These are phyloP conservation scores for Lentinula edodes DNA, from an alignment of 768 basidiomycete genomes.

Conservation along the genomic window DNA sequence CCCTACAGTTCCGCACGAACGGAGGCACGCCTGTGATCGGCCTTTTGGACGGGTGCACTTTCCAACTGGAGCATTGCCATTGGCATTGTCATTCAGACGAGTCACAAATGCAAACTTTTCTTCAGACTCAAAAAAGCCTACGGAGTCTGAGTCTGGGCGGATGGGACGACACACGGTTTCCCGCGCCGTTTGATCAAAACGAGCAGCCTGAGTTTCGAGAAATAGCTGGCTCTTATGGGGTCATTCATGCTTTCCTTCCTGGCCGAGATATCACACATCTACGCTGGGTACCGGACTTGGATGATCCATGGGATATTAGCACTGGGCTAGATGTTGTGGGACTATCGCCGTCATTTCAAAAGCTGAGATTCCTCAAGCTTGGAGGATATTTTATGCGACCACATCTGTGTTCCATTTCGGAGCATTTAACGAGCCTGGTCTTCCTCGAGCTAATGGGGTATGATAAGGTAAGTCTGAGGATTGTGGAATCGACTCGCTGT, in stretches of 20 bases:
- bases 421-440: background rate
- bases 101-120: background rate
- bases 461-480: background rate
- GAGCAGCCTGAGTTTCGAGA: background rate
- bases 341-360: background rate
- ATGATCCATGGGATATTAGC: background rate
- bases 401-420: background rate
- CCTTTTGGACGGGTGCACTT: background rate
- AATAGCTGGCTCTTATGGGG: background rate
- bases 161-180: background rate
- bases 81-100: conserved; percentile 4
- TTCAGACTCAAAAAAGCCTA: background rate
- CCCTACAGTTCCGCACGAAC: background rate
- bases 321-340: background rate
- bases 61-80: background rate
- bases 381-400: conserved; percentile 1
- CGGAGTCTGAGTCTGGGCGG: background rate
- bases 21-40: background rate
- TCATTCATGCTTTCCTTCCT: conserved; percentile 2
- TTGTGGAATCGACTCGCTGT: background rate
- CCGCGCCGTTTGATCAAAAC: background rate
- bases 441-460: conserved; percentile 3
- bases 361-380: background rate
- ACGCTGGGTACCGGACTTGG: background rate
- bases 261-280: background rate